These are phyloP conservation scores for Penicillium crustosum DNA, from an alignment of 2,329 filamentous ascomycete species.

Conservation along the genomic window DNA sequence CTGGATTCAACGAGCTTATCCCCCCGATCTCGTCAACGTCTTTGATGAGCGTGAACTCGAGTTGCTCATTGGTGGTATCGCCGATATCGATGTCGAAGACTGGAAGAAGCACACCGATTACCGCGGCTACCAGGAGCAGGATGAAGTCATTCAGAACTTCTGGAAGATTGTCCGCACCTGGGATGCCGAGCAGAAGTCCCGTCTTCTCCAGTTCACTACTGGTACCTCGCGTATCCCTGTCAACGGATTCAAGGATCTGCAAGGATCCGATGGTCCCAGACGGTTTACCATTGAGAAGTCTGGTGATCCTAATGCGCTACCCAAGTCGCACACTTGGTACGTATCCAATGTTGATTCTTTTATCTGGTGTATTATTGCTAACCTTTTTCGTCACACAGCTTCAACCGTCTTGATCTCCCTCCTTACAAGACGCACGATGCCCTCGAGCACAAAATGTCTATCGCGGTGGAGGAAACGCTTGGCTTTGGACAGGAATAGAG, in stretches of 20 bases:
- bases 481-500: slow-evolving; percentile 94
- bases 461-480: slow-evolving; percentile 97
- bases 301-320: slow-evolving; percentile 83
- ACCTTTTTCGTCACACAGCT: slow-evolving; percentile 57
- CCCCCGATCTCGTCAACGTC: slow-evolving; percentile 96
- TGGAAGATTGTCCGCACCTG: slow-evolving; percentile 94
- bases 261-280: slow-evolving; percentile 92
- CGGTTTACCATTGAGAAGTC: slow-evolving; percentile 98
- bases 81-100: slow-evolving; percentile 99
- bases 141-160: slow-evolving; percentile 97
- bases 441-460: slow-evolving; percentile 85
- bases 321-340: slow-evolving; percentile 97
- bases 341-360: slow-evolving; percentile 37
- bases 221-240: slow-evolving; percentile 97
- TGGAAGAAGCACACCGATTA: slow-evolving; percentile 99
- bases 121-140: slow-evolving; percentile 94
- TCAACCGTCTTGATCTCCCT: slow-evolving; percentile 94
- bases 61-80: slow-evolving; percentile 94
- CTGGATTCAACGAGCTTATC: slow-evolving; percentile 96
- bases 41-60: slow-evolving; percentile 98
- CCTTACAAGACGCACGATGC: slow-evolving; percentile 86
- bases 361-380: slow-evolving; percentile 13
- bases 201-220: slow-evolving; percentile 93
- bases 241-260: slow-evolving; percentile 98
- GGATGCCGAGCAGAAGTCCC: slow-evolving; percentile 98